These are phyloP conservation scores for Penicillium alfredii DNA, from an alignment of 495 filamentous ascomycete genomes.

Conservation along the genomic window DNA sequence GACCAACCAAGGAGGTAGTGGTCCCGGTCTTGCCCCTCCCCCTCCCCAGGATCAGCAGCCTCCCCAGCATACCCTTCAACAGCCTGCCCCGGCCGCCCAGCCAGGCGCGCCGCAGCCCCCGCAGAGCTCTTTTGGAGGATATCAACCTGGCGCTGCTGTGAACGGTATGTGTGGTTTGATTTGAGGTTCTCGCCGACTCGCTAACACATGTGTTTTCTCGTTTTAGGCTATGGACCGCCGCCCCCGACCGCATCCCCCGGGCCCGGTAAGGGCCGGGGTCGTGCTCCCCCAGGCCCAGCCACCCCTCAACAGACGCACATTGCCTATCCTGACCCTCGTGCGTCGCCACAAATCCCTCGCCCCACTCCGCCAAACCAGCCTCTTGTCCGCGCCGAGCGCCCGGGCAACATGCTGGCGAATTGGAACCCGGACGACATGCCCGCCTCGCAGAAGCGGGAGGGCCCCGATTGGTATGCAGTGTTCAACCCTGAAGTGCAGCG, in stretches of 20 bases:
- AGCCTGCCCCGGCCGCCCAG: constrained; percentile 53
- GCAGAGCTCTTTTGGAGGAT: constrained; percentile 52
- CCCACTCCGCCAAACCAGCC: constrained; percentile 65
- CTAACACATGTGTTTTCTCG: constrained; percentile 21
- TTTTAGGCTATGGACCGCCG: constrained; percentile 57
- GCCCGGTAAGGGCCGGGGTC: constrained; percentile 56
- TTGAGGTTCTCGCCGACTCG: constrained; percentile 12
- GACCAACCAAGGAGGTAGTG: constrained; percentile 81
- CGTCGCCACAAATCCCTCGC: constrained; percentile 80
- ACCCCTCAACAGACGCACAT: constrained; percentile 87
- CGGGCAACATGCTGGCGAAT: constrained; percentile 79
- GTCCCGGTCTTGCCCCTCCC: constrained; percentile 81
- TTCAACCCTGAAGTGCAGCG: constrained; percentile 83
- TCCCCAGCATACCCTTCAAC: constrained; percentile 54
- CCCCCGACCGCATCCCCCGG: constrained; percentile 86
- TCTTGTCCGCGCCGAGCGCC: constrained; percentile 45
- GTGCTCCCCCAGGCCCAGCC: constrained; percentile 64
- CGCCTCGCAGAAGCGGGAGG: constrained; percentile 74
- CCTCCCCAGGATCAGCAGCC: constrained; percentile 60
- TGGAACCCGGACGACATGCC: constrained; percentile 81
- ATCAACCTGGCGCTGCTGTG: constrained; percentile 58
- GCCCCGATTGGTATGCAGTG: constrained; percentile 79
- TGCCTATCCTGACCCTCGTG: constrained; percentile 73
- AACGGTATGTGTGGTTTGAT: constrained; percentile 53
- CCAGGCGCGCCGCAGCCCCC: constrained; percentile 58